Conservation (phyloP, 495 filamentous ascomycete genomes). For the Podospora anserina region DNA sequence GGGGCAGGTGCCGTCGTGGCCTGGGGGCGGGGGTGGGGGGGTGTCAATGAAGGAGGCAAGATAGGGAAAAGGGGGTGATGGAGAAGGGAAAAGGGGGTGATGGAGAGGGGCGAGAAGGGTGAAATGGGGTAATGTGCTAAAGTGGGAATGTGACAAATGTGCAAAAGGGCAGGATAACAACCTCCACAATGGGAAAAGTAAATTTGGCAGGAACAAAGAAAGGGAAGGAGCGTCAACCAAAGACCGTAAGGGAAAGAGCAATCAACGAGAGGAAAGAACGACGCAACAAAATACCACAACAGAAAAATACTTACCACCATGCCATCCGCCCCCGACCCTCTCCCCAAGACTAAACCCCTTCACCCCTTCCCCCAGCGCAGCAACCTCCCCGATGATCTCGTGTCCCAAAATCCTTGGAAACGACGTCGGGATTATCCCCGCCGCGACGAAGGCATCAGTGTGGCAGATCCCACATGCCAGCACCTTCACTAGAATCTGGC, state of each 20-base stretch:
- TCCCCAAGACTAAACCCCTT: slow-evolving; percentile 47
- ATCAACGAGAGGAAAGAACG: not conserved
- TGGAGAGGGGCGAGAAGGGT: not conserved
- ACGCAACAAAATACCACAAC: not conserved
- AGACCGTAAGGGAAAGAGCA: not conserved
- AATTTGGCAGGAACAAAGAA: not conserved
- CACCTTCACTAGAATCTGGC: not conserved
- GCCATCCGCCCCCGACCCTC: slow-evolving; percentile 54
- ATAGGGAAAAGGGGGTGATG: not conserved
- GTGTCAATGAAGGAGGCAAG: not conserved
- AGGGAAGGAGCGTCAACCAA: not conserved
- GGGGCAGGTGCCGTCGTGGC: slow-evolving; percentile 46
- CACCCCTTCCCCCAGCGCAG: slow-evolving; percentile 44
- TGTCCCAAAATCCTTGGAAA: slow-evolving; percentile 55
- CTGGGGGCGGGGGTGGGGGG: slow-evolving; percentile 17
- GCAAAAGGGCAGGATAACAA: not conserved
- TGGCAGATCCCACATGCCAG: not conserved
- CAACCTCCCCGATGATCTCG: slow-evolving; percentile 54
- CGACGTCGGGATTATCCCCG: slow-evolving; percentile 38
- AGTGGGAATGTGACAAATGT: not conserved
- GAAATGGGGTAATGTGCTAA: not conserved
- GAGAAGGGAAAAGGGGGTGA: too few relatives aligned
- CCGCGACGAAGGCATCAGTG: slow-evolving; percentile 27
- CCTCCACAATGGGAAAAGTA: too few relatives aligned
- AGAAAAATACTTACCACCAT: slow-evolving; percentile 45